Conservation (phyloP, 306 rosid species). For the Rubus parviflorus region DNA sequence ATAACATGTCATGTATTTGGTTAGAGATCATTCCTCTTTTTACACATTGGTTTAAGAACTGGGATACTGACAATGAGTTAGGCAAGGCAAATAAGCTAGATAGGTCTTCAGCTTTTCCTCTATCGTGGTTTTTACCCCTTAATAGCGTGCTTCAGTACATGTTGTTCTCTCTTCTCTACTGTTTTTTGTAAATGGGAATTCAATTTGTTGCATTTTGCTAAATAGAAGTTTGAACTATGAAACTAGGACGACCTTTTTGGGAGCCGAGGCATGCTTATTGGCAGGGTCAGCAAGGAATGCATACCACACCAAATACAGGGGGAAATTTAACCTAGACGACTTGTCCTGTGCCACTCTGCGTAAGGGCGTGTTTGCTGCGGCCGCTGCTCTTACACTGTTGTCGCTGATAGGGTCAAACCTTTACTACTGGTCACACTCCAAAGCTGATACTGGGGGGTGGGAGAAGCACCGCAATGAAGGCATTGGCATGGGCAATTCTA, state of each 20-base stretch:
- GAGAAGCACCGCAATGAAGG: constrained; percentile 82
- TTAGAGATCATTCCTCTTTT: neutral
- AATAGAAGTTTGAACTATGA: constrained; percentile 10
- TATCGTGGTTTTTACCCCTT: no score
- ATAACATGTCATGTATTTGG: no score
- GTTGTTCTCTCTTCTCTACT: neutral
- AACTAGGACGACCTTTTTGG: constrained; percentile 75
- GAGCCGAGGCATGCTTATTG: constrained; percentile 86
- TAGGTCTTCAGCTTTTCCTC: neutral
- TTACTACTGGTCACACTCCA: constrained; percentile 83
- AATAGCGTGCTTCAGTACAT: neutral
- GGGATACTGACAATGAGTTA: neutral
- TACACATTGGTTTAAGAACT: neutral
- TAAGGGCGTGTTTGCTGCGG: constrained; percentile 96
- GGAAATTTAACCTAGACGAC: constrained; percentile 23
- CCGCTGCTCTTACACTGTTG: constrained; percentile 75
- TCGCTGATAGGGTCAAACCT: constrained; percentile 64
- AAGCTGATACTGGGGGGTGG: constrained; percentile 96
- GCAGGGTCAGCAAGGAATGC: constrained; percentile 98
- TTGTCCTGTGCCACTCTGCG: constrained; percentile 85
- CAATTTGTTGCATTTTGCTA: constrained; percentile 15
- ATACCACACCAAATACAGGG: constrained; percentile 83
- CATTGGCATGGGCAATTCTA: constrained; percentile 52
- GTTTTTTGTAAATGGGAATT: neutral
- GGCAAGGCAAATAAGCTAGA: neutral